Evolutionary conservation across 495 filamentous ascomycete species (phyloP), one percentile per base, ranked within the genome.

Genomic region (Recurvomyces mirabilis): DNA sequence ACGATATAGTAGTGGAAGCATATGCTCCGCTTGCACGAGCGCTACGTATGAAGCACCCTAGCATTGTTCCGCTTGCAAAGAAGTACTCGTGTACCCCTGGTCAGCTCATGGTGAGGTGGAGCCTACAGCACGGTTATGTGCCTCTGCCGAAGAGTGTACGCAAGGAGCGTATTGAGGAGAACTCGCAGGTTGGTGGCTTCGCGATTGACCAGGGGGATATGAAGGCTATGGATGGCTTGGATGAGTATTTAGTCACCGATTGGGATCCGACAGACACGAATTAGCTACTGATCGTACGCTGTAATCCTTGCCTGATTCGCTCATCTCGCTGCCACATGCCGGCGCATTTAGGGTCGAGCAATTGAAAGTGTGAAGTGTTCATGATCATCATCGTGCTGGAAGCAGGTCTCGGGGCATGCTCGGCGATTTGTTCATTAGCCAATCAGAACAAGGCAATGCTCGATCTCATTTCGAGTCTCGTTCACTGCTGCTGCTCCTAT

Each of bases 131-230:
- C 53, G 77, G 70, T 17, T 82, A 77, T 65, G 77, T 87, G 10
- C 72, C 79, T 29, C 63, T 88, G 48, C 83, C 83, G 15, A 88
- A 88, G 70, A 82, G 78, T 34, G 69, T 73, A 28, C 75, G 68
- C 46, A 65, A 68, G 15, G 72, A 75, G 15, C 67, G 81, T 18
- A 77, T 87, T 26, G 58, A 69, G 11, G 67, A 72, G 32, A 87
- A 86, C 59, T 77, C 71, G 3, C 63, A 79, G 42, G 68, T 82
- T n/a, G 81, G 71, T 18, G 68, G 71, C 22, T 84, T 87, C 53
- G 66, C 73, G 30, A 72, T 87, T 53, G 68, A 64, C 5, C 63
- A 64, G 30, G 71, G 68, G 36, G 82, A 87, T 57, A 77, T 87
- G 71, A 56, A 64, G 45, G 61, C 51, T 21, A 58, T 88, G 69